A percentile compares a stretch with the other conserved stretches of the same genome.
phyloP scores from a whole-genome alignment of 345 rosid genomes.

The Limnanthes douglasii region DNA sequence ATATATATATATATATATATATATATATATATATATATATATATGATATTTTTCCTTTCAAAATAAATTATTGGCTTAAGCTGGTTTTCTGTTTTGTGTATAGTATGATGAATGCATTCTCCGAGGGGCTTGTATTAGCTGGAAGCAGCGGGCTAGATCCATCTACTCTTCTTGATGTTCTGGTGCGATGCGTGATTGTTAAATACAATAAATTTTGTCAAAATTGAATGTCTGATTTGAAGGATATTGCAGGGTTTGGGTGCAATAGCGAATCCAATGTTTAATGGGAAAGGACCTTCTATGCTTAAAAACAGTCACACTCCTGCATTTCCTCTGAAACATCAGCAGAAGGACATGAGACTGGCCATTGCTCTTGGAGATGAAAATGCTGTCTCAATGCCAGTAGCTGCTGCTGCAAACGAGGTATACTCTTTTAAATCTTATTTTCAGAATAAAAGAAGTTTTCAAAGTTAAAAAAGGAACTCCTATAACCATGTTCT shows the following conservation, averaged over 20 bases:
- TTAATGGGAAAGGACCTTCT: conserved; percentile 67
- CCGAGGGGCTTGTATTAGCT: conserved; percentile 82
- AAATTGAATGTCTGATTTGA: background rate
- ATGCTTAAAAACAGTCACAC: conserved; percentile 55
- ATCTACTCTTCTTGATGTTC: conserved; percentile 44
- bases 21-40: too few relatives aligned
- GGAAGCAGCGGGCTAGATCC: conserved; percentile 72
- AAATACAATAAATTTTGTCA: background rate
- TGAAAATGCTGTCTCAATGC: conserved; percentile 80
- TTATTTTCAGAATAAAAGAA: background rate
- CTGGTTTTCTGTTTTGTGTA: conserved; percentile 1
- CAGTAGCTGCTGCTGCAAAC: conserved; percentile 84
- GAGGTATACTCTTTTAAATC: conserved; percentile 38
- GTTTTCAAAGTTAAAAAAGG: background rate
- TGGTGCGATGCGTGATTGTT: too few relatives aligned
- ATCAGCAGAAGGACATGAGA: conserved; percentile 93
- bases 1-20: too few relatives aligned
- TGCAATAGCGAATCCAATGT: conserved; percentile 72
- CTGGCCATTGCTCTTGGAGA: conserved; percentile 97
- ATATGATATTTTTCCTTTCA: too few relatives aligned
- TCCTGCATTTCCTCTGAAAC: conserved; percentile 80
- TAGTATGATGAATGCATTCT: conserved; percentile 91
- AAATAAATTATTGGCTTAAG: too few relatives aligned
- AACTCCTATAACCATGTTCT: background rate
- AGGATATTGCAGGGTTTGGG: conserved; percentile 51